phyloP scores from a whole-genome alignment of 805 yeast species.

The Kockiozyma suomiensis region DNA sequence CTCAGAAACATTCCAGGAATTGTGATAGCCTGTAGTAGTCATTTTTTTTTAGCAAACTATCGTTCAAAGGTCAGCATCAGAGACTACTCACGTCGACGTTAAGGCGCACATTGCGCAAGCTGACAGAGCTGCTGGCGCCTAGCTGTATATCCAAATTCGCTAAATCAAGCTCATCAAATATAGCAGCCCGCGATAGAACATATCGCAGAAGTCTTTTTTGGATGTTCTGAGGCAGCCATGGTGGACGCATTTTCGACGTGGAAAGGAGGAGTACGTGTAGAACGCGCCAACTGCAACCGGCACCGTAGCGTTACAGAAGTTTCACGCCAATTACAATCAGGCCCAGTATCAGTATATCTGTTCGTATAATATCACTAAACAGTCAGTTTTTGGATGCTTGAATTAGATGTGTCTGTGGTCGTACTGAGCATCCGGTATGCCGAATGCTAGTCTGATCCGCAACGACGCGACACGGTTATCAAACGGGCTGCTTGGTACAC shows the following conservation, averaged over 20 bases:
- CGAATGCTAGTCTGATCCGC: not conserved
- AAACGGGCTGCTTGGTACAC: not conserved
- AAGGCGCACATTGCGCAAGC: conserved; percentile 32
- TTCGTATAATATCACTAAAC: too few species aligned
- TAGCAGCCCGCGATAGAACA: conserved; percentile 74
- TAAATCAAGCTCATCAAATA: conserved; percentile 80
- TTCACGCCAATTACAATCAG: not conserved
- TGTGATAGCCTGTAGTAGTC: conserved; percentile 20
- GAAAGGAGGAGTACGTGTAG: not conserved
- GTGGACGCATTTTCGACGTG: conserved; percentile 20
- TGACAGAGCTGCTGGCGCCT: conserved; percentile 53
- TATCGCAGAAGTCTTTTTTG: conserved; percentile 81
- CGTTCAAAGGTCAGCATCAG: not conserved
- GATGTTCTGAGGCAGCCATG: conserved; percentile 83
- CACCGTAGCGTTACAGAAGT: not conserved
- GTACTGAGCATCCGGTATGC: too few species aligned
- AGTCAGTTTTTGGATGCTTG: too few species aligned
- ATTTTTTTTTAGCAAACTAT: not conserved
- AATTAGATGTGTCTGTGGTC: too few species aligned
- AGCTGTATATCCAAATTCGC: conserved; percentile 80
- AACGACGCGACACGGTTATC: not conserved
- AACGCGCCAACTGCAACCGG: not conserved
- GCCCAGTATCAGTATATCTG: not conserved
- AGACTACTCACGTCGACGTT: conserved; percentile 29
- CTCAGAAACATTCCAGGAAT: conserved; percentile 34